Conservation (phyloP, 305 asterid genomes). For the Fraxinus sp. region DNA sequence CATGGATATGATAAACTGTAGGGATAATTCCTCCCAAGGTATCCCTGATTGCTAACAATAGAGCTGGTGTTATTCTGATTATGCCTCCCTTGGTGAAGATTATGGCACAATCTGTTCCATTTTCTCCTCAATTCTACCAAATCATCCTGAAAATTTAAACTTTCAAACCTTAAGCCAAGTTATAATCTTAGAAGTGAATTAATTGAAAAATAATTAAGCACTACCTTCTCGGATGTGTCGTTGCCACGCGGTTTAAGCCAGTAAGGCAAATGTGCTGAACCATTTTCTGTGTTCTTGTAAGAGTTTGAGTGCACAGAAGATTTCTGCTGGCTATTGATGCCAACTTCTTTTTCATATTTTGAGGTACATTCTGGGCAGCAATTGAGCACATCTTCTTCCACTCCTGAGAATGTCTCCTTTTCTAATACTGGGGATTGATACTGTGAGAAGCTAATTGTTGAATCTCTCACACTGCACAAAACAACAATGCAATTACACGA, state of each 20-base stretch:
- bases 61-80: conserved; percentile 33
- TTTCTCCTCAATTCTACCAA: conserved; percentile 53
- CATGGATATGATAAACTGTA: conserved; percentile 34
- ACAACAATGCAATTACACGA: neutral
- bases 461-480: conserved; percentile 51
- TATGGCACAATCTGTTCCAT: conserved; percentile 66
- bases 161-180: neutral
- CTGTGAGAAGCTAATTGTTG: conserved; percentile 38
- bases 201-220: neutral
- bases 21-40: conserved; percentile 39
- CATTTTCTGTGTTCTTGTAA: conserved; percentile 31
- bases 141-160: conserved; percentile 47
- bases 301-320: conserved; percentile 20
- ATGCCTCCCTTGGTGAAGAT: conserved; percentile 49
- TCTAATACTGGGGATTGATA: conserved; percentile 40
- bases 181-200: neutral
- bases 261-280: conserved; percentile 50
- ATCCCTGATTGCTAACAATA: conserved; percentile 30
- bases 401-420: conserved; percentile 36
- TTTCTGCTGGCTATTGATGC: conserved; percentile 33
- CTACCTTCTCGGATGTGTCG: conserved; percentile 51
- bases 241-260: conserved; percentile 58
- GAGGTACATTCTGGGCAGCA: conserved; percentile 71
- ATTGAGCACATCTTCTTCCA: conserved; percentile 45
- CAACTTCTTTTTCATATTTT: conserved; percentile 61